A percentile compares a stretch with the other conserved stretches of the same genome.
These are phyloP conservation scores for Rutstroemia sp. DNA, from an alignment of 2,329 filamentous ascomycete genomes.

Conservation along the genomic window DNA sequence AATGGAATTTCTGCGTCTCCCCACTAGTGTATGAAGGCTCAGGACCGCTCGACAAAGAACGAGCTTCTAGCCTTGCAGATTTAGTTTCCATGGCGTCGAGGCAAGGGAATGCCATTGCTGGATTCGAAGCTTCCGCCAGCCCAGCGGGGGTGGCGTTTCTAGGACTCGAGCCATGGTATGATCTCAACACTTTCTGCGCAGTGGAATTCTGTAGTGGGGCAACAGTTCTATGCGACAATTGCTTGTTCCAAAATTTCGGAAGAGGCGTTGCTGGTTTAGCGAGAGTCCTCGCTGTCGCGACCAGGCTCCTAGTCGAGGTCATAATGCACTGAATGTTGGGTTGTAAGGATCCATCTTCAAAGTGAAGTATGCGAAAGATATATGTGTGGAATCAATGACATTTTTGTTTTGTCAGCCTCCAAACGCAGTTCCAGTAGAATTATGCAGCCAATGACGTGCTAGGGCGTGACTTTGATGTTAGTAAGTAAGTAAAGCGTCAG, in stretches of 20 bases:
- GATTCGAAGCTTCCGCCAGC: constrained; percentile 54
- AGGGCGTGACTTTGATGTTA: constrained; percentile 4
- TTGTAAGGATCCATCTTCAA: neutral
- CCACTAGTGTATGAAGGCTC: constrained; percentile 93
- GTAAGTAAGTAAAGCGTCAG: neutral
- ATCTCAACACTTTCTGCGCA: constrained; percentile 11
- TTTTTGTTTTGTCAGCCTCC: constrained; percentile 13
- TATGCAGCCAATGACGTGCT: constrained; percentile 15
- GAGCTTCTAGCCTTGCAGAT: constrained; percentile 63
- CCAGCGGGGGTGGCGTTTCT: constrained; percentile 14
- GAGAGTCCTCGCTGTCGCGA: constrained; percentile 17
- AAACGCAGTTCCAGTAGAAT: neutral
- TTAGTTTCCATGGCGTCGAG: constrained; percentile 76
- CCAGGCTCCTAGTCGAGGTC: constrained; percentile 21
- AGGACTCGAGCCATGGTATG: constrained; percentile 19
- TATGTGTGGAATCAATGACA: neutral
- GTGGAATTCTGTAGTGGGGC: constrained; percentile 1
- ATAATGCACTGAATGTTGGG: constrained; percentile 11
- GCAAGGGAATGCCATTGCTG: constrained; percentile 83
- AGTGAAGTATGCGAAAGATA: neutral
- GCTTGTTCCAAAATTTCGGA: constrained; percentile 13
- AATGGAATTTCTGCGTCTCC: constrained; percentile 71
- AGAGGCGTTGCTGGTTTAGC: constrained; percentile 11
- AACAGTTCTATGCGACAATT: constrained; percentile 12
- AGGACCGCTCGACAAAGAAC: constrained; percentile 66